Evolutionary conservation across 2,329 filamentous ascomycete species (phyloP), one percentile per base, ranked within the genome.

Genomic region (Metarhizium sp.): DNA sequence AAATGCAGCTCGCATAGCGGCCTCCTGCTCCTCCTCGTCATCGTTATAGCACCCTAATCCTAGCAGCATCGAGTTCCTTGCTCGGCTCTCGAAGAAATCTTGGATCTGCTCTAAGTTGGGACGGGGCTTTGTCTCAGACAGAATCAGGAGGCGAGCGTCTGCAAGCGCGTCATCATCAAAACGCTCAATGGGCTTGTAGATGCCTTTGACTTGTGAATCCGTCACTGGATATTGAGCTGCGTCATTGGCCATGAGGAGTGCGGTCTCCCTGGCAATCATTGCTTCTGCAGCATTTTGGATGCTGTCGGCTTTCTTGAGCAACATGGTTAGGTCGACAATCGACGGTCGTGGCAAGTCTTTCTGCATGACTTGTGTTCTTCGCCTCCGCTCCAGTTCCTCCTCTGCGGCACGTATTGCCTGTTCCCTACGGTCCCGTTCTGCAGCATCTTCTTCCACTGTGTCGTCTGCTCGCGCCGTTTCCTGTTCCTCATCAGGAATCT

Each of bases 321-420:
- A 73, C 1, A 78, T 77, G 52, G 85, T 75, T 25, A 94, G 71
- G 67, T 97, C 86, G 14, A 97, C 77, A 2, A 79, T 72, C 1
- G 79, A 78, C 1, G 94, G 91, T 48, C 92, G 81, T 7, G 94
- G 94, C 13, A 99, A 75, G 4, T 81, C 82, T 62, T 81, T 85
- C 71, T 97, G 92, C 70, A 96, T 85, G n/a, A 95, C 92, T 66
- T 95, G 91, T 1, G 89, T 95, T 63, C 94, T 86, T 52, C 92
- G 81, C 68, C 83, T 86, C 65, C 90, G 88, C 62, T 97, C 92
- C 13, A 85, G 80, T 66, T 86, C 88, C 64, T 92, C 84, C 54
- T 72, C 82, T 64, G 86, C 88, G 64, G 92, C 85, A 43, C 80
- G 80, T 51, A 87, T 82, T 59, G 88, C 84, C 49, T 81, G 81